Percentiles rank a stretch among this genome's conserved stretches.
Conservation (phyloP, 2,329 filamentous ascomycete genomes). For the Exophiala bonariae region DNA sequence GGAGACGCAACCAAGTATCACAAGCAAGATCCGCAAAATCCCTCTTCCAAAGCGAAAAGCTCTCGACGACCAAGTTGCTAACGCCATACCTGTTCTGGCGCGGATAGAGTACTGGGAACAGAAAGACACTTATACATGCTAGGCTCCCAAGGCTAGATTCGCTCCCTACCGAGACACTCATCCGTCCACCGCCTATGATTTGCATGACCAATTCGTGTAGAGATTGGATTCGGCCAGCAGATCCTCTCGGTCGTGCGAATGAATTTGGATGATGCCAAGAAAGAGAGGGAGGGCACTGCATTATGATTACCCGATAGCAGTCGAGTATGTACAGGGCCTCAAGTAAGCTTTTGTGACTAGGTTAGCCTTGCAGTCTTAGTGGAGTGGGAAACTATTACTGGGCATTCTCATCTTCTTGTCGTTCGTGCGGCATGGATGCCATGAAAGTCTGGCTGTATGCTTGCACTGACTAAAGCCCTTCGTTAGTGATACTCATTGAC, state of each 20-base stretch:
- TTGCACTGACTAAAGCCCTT: conserved; percentile 10
- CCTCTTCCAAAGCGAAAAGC: conserved; percentile 6
- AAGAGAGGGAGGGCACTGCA: conserved; percentile 11
- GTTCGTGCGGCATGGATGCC: too few species aligned
- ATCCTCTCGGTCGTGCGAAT: conserved; percentile 4
- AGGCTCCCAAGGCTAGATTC: conserved; percentile 5
- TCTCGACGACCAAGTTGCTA: conserved; percentile 7
- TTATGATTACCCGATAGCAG: conserved; percentile 14
- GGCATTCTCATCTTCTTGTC: background rate
- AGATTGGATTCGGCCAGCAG: too few species aligned
- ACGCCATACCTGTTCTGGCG: conserved; percentile 13
- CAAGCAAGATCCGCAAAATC: conserved; percentile 13
- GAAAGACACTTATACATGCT: conserved; percentile 1
- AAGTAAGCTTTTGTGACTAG: too few species aligned
- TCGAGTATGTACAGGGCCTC: conserved; percentile 18
- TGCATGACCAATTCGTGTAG: too few species aligned
- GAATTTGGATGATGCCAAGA: background rate
- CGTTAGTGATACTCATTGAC: background rate
- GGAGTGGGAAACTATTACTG: too few species aligned
- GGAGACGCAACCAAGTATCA: conserved; percentile 11
- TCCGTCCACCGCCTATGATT: too few species aligned
- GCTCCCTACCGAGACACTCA: background rate
- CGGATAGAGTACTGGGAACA: conserved; percentile 10
- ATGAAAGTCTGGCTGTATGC: conserved; percentile 9
- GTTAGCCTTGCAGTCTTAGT: too few species aligned